phyloP scores from a whole-genome alignment of 2,329 filamentous ascomycete species.

The Aureobasidium sp. region DNA sequence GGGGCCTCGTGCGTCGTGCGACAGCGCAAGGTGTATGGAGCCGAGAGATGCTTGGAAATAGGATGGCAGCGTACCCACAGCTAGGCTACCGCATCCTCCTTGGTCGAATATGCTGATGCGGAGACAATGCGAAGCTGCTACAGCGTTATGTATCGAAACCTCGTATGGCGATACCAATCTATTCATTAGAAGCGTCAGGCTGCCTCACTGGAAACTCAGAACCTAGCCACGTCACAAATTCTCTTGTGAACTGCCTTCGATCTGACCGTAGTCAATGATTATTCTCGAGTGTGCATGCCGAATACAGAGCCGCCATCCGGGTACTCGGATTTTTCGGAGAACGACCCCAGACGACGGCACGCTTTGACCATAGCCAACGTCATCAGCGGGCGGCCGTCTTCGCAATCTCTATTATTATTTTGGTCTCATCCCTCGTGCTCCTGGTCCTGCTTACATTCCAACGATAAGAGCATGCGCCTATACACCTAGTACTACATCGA shows the following conservation, averaged over 20 bases:
- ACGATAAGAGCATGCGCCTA: background rate
- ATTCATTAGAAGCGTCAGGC: no score
- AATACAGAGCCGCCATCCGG: background rate
- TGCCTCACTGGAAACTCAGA: background rate
- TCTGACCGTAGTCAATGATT: no score
- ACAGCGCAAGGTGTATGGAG: background rate
- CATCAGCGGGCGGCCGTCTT: background rate
- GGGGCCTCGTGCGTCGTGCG: background rate
- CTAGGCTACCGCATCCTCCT: background rate
- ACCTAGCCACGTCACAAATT: background rate
- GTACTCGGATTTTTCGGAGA: background rate
- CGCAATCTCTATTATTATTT: slow-evolving; percentile 11
- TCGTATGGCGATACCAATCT: background rate
- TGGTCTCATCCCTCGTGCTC: background rate
- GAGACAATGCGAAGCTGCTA: background rate
- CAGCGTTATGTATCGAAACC: background rate
- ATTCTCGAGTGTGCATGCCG: background rate
- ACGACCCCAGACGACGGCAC: background rate
- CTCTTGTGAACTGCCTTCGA: background rate
- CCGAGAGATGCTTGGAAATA: background rate
- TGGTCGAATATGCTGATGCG: background rate
- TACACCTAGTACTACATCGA: background rate
- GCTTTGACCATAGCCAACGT: background rate
- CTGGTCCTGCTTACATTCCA: background rate
- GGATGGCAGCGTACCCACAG: background rate